phyloP scores from a whole-genome alignment of 1,284 basidiomycete species.

The Marasmius fiardii region DNA sequence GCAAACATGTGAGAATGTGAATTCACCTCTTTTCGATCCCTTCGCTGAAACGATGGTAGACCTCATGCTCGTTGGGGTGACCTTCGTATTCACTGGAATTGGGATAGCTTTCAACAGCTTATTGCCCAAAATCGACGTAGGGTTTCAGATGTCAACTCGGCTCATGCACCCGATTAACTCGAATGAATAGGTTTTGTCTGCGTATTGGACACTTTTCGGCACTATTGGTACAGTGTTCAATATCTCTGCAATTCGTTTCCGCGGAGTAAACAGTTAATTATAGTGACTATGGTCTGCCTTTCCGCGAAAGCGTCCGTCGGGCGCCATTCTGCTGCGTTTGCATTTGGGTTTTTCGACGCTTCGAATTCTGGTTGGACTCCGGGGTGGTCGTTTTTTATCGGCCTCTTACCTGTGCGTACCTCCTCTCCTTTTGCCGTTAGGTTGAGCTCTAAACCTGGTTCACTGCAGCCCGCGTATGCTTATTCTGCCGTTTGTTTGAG shows the following conservation, averaged over 20 bases:
- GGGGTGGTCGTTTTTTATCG: conserved; percentile 59
- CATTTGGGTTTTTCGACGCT: conserved; percentile 46
- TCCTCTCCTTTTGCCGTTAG: background rate
- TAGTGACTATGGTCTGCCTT: conserved; percentile 42
- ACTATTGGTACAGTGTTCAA: conserved; percentile 35
- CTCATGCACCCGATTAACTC: background rate
- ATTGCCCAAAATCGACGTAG: conserved; percentile 48
- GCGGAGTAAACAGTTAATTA: background rate
- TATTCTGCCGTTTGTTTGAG: conserved; percentile 54
- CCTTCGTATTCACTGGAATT: conserved; percentile 36
- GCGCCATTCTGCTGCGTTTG: conserved; percentile 43
- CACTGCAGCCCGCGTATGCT: conserved; percentile 46
- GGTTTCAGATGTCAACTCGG: conserved; percentile 15
- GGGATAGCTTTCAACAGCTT: conserved; percentile 46
- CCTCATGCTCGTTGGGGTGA: conserved; percentile 47
- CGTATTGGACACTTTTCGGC: conserved; percentile 50
- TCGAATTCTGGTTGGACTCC: conserved; percentile 52
- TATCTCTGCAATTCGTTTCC: background rate
- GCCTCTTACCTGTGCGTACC: conserved; percentile 41
- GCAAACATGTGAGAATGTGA: conserved; percentile 12
- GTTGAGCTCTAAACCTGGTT: conserved; percentile 1
- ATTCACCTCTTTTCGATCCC: background rate
- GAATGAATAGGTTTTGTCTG: conserved; percentile 40
- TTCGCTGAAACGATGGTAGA: conserved; percentile 27
- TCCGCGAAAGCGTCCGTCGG: conserved; percentile 48